Percentiles rank a stretch among this genome's conserved stretches.
Conservation (phyloP, 495 filamentous ascomycete genomes). For the Halenospora varia region DNA sequence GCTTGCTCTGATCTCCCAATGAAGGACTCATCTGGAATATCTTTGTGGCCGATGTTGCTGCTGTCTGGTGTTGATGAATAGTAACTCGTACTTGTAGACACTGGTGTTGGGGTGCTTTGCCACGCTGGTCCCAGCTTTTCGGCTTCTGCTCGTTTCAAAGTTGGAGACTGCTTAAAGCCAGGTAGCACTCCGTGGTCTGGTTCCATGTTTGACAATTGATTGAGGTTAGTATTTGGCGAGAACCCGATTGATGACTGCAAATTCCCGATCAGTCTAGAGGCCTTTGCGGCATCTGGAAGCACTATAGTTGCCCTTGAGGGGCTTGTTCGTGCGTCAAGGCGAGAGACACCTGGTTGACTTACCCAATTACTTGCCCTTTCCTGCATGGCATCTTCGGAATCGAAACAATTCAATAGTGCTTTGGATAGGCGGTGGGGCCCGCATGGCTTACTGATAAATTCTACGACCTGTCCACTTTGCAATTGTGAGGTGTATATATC, state of each 20-base stretch:
- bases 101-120: no score
- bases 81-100: no score
- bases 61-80: not conserved
- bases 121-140: no score
- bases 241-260: constrained; percentile 20
- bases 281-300: constrained; percentile 8
- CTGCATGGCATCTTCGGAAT: constrained; percentile 10
- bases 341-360: constrained; percentile 6
- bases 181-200: no score
- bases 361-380: not conserved
- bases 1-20: not conserved
- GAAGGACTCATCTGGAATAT: not conserved
- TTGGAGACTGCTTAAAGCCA: no score
- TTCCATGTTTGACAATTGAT: not conserved
- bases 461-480: constrained; percentile 2
- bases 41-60: not conserved
- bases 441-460: constrained; percentile 21
- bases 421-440: constrained; percentile 18
- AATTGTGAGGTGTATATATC: constrained; percentile 6
- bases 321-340: not conserved
- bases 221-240: constrained; percentile 14
- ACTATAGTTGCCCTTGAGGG: constrained; percentile 3
- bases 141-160: no score
- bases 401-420: constrained; percentile 16
- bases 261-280: constrained; percentile 13